Evolutionary conservation across 2,329 filamentous ascomycete genomes (phyloP).

Genomic region (Venturia nashicola): DNA sequence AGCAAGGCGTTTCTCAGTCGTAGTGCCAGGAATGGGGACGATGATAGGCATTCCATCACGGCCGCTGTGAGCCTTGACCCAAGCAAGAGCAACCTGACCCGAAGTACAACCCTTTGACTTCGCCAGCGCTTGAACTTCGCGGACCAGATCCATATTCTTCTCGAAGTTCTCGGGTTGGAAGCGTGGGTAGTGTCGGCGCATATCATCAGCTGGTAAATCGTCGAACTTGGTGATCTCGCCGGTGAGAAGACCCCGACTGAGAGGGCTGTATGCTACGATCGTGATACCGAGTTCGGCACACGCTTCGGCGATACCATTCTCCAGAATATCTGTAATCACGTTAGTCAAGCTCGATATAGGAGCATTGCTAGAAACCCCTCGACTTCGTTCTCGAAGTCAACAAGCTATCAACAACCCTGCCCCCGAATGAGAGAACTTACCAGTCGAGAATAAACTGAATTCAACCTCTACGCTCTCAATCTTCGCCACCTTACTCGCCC

Average conservation of each 20-base stretch:
- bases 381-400: too few species aligned
- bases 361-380: too few species aligned
- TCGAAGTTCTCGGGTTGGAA: slow-evolving; percentile 52
- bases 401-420: too few species aligned
- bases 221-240: slow-evolving; percentile 26
- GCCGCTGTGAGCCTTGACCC: slow-evolving; percentile 32
- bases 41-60: slow-evolving; percentile 31
- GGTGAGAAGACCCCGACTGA: slow-evolving; percentile 48
- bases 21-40: slow-evolving; percentile 32
- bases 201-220: slow-evolving; percentile 25
- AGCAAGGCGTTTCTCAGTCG: slow-evolving; percentile 23
- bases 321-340: slow-evolving; percentile 40
- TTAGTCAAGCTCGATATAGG: slow-evolving; percentile 16
- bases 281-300: slow-evolving; percentile 55
- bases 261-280: slow-evolving; percentile 59
- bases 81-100: slow-evolving; percentile 37
- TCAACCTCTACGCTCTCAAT: slow-evolving; percentile 43
- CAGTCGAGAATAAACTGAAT: slow-evolving; percentile 40
- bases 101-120: slow-evolving; percentile 39
- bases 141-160: slow-evolving; percentile 50
- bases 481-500: slow-evolving; percentile 37
- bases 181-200: slow-evolving; percentile 33
- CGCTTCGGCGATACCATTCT: slow-evolving; percentile 45
- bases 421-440: slow-evolving; percentile 21
- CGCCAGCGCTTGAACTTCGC: slow-evolving; percentile 46